These are phyloP conservation scores for Aspergillus indologenus DNA, from an alignment of 495 filamentous ascomycete species.

Conservation along the genomic window DNA sequence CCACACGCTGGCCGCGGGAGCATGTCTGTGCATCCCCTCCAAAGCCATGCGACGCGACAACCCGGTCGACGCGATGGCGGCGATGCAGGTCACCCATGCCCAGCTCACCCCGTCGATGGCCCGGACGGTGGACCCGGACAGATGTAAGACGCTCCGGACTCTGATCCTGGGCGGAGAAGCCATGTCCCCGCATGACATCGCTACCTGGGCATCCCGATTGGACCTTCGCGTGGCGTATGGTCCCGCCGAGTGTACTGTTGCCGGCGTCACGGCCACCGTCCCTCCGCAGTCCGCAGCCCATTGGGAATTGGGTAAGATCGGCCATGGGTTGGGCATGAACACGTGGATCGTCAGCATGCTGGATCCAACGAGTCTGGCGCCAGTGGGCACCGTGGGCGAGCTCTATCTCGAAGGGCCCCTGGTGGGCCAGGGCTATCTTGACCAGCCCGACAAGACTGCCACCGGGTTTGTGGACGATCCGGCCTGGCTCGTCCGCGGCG, in stretches of 20 bases:
- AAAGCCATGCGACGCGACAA: slow-evolving; percentile 12
- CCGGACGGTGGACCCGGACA: slow-evolving; percentile 21
- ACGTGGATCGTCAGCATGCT: no score
- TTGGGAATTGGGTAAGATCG: no score
- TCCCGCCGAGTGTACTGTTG: slow-evolving; percentile 9
- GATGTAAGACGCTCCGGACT: slow-evolving; percentile 30
- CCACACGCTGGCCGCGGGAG: slow-evolving; percentile 16
- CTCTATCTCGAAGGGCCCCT: slow-evolving; percentile 54
- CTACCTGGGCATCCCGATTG: no score
- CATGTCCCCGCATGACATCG: slow-evolving; percentile 28
- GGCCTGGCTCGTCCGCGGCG: not conserved
- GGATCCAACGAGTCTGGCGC: not conserved
- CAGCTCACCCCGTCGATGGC: slow-evolving; percentile 20
- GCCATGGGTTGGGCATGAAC: no score
- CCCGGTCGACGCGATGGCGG: not conserved
- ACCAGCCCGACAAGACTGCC: slow-evolving; percentile 41
- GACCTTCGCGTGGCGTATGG: no score
- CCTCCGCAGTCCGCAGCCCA: no score
- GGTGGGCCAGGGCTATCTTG: slow-evolving; percentile 49
- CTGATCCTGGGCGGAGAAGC: slow-evolving; percentile 44
- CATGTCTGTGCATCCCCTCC: slow-evolving; percentile 22
- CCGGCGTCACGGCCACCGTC: no score
- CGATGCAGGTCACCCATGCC: not conserved
- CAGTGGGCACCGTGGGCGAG: slow-evolving; percentile 51
- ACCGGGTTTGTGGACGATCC: slow-evolving; percentile 37